phyloP scores from a whole-genome alignment of 2,329 filamentous ascomycete species.

The Talaromyces funiculosus region DNA sequence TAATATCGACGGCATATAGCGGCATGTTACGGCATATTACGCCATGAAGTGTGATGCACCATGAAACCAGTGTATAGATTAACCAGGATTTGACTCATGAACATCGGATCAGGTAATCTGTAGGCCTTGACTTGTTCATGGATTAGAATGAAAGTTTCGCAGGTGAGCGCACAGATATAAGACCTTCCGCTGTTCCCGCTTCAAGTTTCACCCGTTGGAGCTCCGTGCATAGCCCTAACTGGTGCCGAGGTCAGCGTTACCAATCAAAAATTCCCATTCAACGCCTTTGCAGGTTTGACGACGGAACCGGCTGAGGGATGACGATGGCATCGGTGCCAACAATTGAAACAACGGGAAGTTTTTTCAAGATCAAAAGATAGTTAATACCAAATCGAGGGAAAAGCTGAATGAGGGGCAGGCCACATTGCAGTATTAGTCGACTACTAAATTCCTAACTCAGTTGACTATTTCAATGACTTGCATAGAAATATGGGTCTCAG shows the following conservation, averaged over 20 bases:
- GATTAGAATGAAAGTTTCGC: neutral
- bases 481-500: neutral
- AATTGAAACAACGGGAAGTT: neutral
- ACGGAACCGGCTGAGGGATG: neutral
- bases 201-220: neutral
- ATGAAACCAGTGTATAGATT: neutral
- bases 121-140: neutral
- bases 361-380: neutral
- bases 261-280: neutral
- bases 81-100: neutral
- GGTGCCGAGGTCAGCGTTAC: neutral
- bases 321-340: neutral
- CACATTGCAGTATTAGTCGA: neutral
- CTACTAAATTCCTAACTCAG: neutral
- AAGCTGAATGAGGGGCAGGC: neutral
- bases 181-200: neutral
- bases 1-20: neutral
- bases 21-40: neutral
- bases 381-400: neutral
- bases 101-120: neutral
- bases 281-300: neutral
- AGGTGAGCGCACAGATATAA: neutral
- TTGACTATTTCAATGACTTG: neutral
- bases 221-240: neutral
- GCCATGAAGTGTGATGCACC: neutral